Evolutionary conservation across 352 stramenopile genomes (phyloP), one percentile per base, ranked within the genome.

Genomic region (Phytophthora tubulina): DNA sequence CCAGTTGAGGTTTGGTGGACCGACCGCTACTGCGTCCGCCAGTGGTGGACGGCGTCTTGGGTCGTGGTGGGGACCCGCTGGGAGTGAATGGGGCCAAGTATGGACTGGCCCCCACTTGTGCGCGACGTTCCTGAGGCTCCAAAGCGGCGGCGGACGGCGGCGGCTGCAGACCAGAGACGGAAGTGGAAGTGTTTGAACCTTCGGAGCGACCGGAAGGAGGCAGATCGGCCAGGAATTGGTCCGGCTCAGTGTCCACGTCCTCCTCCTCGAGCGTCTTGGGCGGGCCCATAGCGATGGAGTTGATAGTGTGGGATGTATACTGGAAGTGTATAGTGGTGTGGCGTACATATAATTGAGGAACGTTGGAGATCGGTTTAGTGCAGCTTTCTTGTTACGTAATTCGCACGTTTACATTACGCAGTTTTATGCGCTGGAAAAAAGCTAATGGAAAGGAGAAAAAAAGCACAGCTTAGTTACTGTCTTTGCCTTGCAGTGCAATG

Each of bases 11-110:
- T 49, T 90, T 91, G 46, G 75, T 76, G 50, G 53, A 17, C 41
- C 63, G 59, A 33, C 31, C 67, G 4, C 21, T 62, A 60, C 17
- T 61, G 5, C 51, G 56, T 50, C 45, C 58, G 48, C 17, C 71
- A 61, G 59, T 75, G 63, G 45, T 85, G 2, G 81, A 83, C 13
- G 83, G 85, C 36, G 83, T 91, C 68, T 91, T 91, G 1, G 80
- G 78, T 4, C 70, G 63, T 51, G 72, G 84, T 2, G 85, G 83
- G 10, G 81, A 89, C n/a, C 82, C 78, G 67, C 89, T 76, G 45
- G 85, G 85, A 50, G 85, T 93, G 69, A 93, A 93, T 2, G 85
- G 85, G 21, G 83, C 76, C 33, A 93, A 27, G 54, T 89, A 93
- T 31, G 85, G 85, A 65, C 81, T 90, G 46, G 80, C 83, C 27